Evolutionary conservation across 1,139 yeast species (phyloP).

Genomic region (Candida dubliniensis): DNA sequence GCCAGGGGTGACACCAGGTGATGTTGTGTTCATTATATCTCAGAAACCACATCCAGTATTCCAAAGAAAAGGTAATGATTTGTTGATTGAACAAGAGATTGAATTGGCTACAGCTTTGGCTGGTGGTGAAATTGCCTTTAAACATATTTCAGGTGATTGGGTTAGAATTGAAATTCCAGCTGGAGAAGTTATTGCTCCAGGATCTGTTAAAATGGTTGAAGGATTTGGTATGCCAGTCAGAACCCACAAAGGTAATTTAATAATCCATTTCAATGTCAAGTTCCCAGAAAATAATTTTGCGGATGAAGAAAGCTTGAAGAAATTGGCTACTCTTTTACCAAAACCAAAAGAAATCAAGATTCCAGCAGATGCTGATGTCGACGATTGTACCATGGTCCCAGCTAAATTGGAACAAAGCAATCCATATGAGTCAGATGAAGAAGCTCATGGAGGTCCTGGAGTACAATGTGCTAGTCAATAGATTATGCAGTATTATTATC

Average conservation of each 20-base stretch:
- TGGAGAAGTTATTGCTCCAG: conserved; percentile 93
- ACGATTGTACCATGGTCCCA: conserved; percentile 76
- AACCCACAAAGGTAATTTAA: conserved; percentile 70
- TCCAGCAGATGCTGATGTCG: conserved; percentile 69
- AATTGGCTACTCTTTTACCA: conserved; percentile 66
- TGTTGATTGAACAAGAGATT: conserved; percentile 80
- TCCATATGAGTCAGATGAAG: conserved; percentile 67
- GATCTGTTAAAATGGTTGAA: conserved; percentile 74
- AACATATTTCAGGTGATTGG: conserved; percentile 87
- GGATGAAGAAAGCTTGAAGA: conserved; percentile 62
- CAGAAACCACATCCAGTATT: conserved; percentile 82
- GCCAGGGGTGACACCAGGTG: conserved; percentile 95
- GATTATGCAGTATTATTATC: conserved; percentile 9
- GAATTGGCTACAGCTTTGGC: conserved; percentile 93
- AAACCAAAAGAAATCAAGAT: conserved; percentile 54
- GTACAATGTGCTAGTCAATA: conserved; percentile 89
- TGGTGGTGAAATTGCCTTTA: conserved; percentile 87
- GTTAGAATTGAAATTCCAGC: conserved; percentile 80
- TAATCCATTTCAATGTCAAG: conserved; percentile 66
- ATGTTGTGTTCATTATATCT: conserved; percentile 86
- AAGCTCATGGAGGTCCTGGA: conserved; percentile 62
- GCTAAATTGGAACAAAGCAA: conserved; percentile 53
- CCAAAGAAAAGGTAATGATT: conserved; percentile 88
- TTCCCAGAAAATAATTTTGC: conserved; percentile 71
- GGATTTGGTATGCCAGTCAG: conserved; percentile 95